Evolutionary conservation across 2,329 filamentous ascomycete species (phyloP), one percentile per base, ranked within the genome.

Genomic region (Claviceps spartinae): DNA sequence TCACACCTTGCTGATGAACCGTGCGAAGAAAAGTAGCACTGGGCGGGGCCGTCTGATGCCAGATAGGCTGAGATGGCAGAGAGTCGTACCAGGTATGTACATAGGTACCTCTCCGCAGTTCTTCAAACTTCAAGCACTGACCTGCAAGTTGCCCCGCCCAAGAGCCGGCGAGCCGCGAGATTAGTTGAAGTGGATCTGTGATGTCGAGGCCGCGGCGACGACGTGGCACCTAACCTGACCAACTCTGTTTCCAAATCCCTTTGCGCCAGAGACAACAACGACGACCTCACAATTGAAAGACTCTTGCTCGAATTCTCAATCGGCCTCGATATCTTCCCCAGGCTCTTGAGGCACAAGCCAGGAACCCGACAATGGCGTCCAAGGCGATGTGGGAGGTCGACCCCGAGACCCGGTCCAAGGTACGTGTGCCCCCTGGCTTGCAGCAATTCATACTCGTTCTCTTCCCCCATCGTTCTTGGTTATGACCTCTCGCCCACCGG

Each of bases 351-450:
- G 36, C 36, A 24, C 49, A 51, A 20, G 52, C 52, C 48, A 49
- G 26, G 42, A 49, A 38, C 26, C 18, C 54, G 51, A 61, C 59
- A 52, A 80, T 82, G 79, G 72, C 79, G 59, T 76, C 81, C 64
- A 91, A 90, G 72, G 80, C 77, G 60, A 91, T 95, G 86, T 98
- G 93, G 93, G 93, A 98, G 74, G 89, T 98, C 59, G 93, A 98
- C 70, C 93, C 93, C 48, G 91, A 97, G 76, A 97, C 91, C 56
- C 82, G 88, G 71, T 88, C 86, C 65, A 97, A 97, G 82, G 90
- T 94, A 72, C 61, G 57, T 14, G 20, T 5, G 5, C 16, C 13
- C 24, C 30, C 16, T 40, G 48, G 41, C 30, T 37, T 37, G 30
- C 14, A 20, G 48, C 24, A 49, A 52, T 53, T 54, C 56, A 54